phyloP scores from a whole-genome alignment of 2,329 filamentous ascomycete species.

The Xylaria sp. region DNA sequence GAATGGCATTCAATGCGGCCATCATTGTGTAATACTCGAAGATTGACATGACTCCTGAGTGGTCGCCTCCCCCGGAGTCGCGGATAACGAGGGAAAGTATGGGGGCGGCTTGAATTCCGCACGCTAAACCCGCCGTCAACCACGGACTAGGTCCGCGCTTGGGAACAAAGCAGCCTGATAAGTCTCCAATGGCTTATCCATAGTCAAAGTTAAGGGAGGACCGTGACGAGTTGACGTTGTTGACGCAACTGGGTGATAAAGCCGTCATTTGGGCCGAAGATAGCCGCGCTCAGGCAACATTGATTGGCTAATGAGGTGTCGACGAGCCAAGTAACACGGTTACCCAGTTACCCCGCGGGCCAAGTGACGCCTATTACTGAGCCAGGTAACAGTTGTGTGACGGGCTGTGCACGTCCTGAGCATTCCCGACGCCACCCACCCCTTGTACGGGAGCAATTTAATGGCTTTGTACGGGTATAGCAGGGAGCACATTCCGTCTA shows the following conservation, averaged over 20 bases:
- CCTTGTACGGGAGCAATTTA: background rate
- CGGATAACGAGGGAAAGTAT: conserved; percentile 36
- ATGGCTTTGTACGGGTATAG: conserved; percentile 31
- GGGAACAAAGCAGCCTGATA: conserved; percentile 9
- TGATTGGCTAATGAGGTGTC: background rate
- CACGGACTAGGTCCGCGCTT: conserved; percentile 12
- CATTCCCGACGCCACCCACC: conserved; percentile 36
- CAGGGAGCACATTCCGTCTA: background rate
- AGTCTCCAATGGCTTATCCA: background rate
- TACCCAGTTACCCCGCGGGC: background rate
- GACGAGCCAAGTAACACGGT: background rate
- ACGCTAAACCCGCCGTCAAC: conserved; percentile 19
- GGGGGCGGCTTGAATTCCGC: conserved; percentile 39
- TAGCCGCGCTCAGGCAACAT: conserved; percentile 32
- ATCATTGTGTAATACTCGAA: conserved; percentile 9
- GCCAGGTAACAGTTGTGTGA: background rate
- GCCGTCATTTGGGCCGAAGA: conserved; percentile 36
- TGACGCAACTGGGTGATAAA: conserved; percentile 27
- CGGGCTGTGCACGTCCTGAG: background rate
- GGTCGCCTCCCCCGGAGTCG: conserved; percentile 46
- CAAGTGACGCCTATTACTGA: background rate
- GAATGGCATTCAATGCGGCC: background rate
- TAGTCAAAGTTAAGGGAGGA: background rate
- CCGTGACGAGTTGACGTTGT: conserved; percentile 12
- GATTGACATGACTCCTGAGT: conserved; percentile 10